These are phyloP conservation scores for Lachancea mirantina DNA, from an alignment of 805 yeast species.

Conservation along the genomic window DNA sequence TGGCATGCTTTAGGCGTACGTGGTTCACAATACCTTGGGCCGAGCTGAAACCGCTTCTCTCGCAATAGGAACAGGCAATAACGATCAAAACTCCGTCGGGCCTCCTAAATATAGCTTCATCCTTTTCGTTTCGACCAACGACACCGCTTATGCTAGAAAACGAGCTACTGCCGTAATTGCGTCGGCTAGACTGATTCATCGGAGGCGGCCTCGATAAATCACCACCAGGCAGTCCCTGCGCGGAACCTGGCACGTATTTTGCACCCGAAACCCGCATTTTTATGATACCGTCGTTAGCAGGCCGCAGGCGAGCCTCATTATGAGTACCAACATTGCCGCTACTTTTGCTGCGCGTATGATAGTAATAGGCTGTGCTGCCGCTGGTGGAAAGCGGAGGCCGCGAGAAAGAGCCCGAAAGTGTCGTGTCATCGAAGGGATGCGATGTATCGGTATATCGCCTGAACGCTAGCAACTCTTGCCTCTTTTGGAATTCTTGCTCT, in stretches of 20 bases:
- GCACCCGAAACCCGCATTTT: slow-evolving; percentile 16
- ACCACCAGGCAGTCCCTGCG: slow-evolving; percentile 1
- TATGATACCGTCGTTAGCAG: slow-evolving; percentile 17
- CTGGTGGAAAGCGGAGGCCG: slow-evolving; percentile 13
- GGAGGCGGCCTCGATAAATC: slow-evolving; percentile 19
- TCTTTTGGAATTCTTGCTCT: slow-evolving; percentile 10
- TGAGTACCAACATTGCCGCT: slow-evolving; percentile 14
- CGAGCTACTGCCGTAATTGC: slow-evolving; percentile 33
- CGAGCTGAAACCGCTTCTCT: slow-evolving; percentile 60
- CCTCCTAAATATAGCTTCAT: slow-evolving; percentile 51
- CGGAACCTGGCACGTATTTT: slow-evolving; percentile 10
- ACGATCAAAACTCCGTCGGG: slow-evolving; percentile 67
- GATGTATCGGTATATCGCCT: slow-evolving; percentile 26
- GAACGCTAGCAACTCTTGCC: slow-evolving; percentile 1
- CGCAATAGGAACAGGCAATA: slow-evolving; percentile 62
- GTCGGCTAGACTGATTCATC: slow-evolving; percentile 27
- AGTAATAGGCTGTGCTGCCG: slow-evolving; percentile 10
- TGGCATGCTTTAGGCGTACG: slow-evolving; percentile 65
- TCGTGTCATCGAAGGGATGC: background rate
- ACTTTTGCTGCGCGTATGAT: slow-evolving; percentile 31
- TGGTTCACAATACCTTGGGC: slow-evolving; percentile 80
- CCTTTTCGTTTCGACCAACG: slow-evolving; percentile 32
- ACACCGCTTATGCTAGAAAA: slow-evolving; percentile 44
- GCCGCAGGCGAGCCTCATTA: slow-evolving; percentile 9
- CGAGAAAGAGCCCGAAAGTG: background rate